These are phyloP conservation scores for Aspergillus campestris DNA, from an alignment of 495 filamentous ascomycete species.

Conservation along the genomic window DNA sequence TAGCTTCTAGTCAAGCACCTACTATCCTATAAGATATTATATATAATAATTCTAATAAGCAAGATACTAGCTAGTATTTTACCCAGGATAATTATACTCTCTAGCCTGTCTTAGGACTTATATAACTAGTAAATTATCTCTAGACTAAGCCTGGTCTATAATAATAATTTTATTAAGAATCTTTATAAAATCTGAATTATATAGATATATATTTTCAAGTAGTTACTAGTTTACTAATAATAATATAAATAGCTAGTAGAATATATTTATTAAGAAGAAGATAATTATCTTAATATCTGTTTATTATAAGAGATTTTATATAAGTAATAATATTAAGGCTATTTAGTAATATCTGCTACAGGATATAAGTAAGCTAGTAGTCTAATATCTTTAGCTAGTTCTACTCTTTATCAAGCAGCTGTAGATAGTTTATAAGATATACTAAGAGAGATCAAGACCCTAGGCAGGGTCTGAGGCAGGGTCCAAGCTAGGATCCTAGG, in stretches of 20 bases:
- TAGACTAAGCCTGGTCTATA: neutral
- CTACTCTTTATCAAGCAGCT: slow-evolving; percentile 8
- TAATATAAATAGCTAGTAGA: neutral
- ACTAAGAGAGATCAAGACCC: no score
- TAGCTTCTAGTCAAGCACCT: no score
- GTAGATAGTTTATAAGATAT: slow-evolving; percentile 2
- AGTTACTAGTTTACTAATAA: slow-evolving; percentile 8
- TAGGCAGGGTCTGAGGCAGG: neutral
- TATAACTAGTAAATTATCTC: slow-evolving; percentile 3
- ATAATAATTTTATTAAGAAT: slow-evolving; percentile 2
- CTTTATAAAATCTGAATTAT: slow-evolving; percentile 5
- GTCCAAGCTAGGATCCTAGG: no score
- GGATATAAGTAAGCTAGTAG: slow-evolving; percentile 12
- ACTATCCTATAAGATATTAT: neutral
- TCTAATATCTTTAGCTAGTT: slow-evolving; percentile 18
- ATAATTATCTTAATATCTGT: neutral
- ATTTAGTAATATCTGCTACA: slow-evolving; percentile 12
- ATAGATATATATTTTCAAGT: no score
- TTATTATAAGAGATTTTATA: neutral
- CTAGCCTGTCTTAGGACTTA: neutral
- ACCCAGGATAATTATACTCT: neutral
- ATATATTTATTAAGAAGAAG: slow-evolving; percentile 1
- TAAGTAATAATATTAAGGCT: slow-evolving; percentile 4
- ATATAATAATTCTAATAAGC: slow-evolving; percentile 1
- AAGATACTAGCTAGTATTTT: slow-evolving; percentile 1